Evolutionary conservation across 139 green algal species (phyloP).

Genomic region (Diplosphaera chodatii): DNA sequence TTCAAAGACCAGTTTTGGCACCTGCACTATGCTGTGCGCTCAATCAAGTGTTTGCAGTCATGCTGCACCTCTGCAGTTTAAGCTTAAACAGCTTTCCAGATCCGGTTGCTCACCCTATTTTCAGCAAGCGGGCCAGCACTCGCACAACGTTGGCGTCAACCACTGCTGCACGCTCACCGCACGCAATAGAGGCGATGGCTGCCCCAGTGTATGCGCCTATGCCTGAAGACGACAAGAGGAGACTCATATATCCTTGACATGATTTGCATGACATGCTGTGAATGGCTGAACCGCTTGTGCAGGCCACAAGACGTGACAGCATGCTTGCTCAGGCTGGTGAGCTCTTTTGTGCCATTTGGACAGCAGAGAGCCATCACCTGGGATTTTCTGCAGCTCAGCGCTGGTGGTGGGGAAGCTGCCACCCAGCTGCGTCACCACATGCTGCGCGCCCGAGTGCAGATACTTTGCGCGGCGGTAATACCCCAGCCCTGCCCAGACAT

Average conservation of each 20-base stretch:
- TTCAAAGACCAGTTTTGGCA: no score
- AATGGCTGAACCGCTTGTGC: no score
- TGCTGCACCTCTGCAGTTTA: no score
- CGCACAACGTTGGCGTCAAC: conserved; percentile 95
- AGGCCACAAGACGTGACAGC: no score
- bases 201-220: conserved; percentile 84
- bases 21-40: no score
- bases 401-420: conserved; percentile 64
- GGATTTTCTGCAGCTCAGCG: conserved; percentile 68
- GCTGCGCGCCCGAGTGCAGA: conserved; percentile 81
- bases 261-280: no score
- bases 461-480: conserved; percentile 94
- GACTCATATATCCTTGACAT: no score
- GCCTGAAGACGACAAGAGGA: conserved; percentile 44
- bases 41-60: no score
- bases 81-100: no score
- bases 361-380: conserved; percentile 45
- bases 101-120: no score
- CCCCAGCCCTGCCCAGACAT: conserved; percentile 88
- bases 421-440: conserved; percentile 55
- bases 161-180: conserved; percentile 53
- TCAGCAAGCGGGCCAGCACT: conserved; percentile 62
- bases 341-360: no score
- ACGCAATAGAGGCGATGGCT: conserved; percentile 88
- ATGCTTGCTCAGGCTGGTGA: no score